A percentile compares a stretch with the other conserved stretches of the same genome.
Conservation (phyloP, 352 stramenopile genomes). For the Aphanomyces cochlioides region DNA sequence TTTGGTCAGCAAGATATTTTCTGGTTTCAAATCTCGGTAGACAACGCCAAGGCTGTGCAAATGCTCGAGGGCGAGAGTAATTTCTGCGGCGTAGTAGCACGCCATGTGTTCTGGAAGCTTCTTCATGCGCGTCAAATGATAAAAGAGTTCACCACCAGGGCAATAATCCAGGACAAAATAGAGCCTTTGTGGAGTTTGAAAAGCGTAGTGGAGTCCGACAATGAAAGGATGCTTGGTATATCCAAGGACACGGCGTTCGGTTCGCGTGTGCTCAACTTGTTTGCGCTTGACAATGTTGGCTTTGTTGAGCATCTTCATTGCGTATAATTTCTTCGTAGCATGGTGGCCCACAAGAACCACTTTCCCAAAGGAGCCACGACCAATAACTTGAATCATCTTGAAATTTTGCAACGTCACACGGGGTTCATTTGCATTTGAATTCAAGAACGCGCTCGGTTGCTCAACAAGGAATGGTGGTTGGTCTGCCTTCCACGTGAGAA, state of each 20-base stretch:
- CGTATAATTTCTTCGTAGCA: conserved; percentile 83
- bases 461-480: conserved; percentile 74
- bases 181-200: conserved; percentile 86
- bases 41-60: conserved; percentile 79
- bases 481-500: conserved; percentile 77
- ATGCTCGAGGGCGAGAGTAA: conserved; percentile 78
- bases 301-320: conserved; percentile 92
- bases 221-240: conserved; percentile 86
- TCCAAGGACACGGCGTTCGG: conserved; percentile 77
- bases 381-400: conserved; percentile 86
- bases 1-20: conserved; percentile 73
- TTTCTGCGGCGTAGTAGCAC: conserved; percentile 86
- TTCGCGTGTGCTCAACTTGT: conserved; percentile 86
- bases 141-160: conserved; percentile 84
- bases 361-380: conserved; percentile 90
- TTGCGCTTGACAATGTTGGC: conserved; percentile 86
- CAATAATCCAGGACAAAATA: conserved; percentile 96
- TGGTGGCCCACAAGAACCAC: conserved; percentile 83
- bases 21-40: conserved; percentile 74
- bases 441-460: conserved; percentile 24
- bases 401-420: conserved; percentile 67
- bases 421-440: conserved; percentile 35
- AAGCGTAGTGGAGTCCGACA: conserved; percentile 82
- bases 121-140: conserved; percentile 83
- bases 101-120: conserved; percentile 85